Evolutionary conservation across 257 asterid species (phyloP).

Genomic region (Prunella vulgaris): DNA sequence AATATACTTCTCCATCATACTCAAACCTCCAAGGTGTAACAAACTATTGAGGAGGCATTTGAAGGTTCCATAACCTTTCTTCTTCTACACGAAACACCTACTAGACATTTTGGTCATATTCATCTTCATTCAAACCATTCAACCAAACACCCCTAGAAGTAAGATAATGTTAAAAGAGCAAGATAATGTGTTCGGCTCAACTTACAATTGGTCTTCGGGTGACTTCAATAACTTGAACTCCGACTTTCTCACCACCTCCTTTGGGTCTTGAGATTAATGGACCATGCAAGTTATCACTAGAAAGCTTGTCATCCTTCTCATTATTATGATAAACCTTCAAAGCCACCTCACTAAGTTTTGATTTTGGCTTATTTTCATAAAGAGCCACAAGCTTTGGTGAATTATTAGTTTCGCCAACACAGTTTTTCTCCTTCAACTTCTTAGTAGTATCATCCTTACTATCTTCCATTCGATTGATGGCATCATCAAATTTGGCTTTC

Average conservation of each 20-base stretch:
- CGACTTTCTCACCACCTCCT: conserved; percentile 27
- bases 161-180: conserved; percentile 19
- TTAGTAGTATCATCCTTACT: conserved; percentile 9
- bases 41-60: neutral
- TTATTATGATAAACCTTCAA: conserved; percentile 20
- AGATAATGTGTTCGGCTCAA: conserved; percentile 31
- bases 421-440: conserved; percentile 20
- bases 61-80: neutral
- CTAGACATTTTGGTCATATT: neutral
- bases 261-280: neutral
- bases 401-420: conserved; percentile 15
- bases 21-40: neutral
- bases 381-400: neutral
- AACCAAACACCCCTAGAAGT: neutral
- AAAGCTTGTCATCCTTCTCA: conserved; percentile 18
- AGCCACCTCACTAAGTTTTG: conserved; percentile 21
- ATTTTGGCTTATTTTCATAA: conserved; percentile 18
- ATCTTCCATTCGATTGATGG: conserved; percentile 7
- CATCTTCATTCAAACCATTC: neutral
- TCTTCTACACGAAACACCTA: neutral
- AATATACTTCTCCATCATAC: conserved; percentile 5
- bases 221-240: conserved; percentile 47
- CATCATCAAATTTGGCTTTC: conserved; percentile 34
- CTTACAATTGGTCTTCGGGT: conserved; percentile 76
- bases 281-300: conserved; percentile 22